A percentile compares a stretch with the other conserved stretches of the same genome.
These are phyloP conservation scores for Spathaspora girioi DNA, from an alignment of 805 yeast species.

Conservation along the genomic window DNA sequence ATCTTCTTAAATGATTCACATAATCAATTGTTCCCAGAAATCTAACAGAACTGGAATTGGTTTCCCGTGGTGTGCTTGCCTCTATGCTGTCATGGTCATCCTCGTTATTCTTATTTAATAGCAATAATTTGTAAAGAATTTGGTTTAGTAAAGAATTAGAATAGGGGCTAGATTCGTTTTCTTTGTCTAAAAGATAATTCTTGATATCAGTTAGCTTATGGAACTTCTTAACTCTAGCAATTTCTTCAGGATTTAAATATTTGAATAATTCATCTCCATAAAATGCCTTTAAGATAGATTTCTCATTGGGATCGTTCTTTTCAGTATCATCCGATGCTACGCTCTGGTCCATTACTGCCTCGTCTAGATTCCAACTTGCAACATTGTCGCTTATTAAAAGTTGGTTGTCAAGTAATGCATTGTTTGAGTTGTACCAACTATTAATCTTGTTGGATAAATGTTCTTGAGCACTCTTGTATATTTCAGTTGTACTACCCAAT, in stretches of 20 bases:
- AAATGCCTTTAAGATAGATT: conserved; percentile 14
- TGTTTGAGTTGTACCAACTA: conserved; percentile 16
- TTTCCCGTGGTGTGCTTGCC: not conserved
- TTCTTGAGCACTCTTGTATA: conserved; percentile 3
- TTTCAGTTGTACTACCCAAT: conserved; percentile 1
- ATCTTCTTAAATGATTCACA: conserved; percentile 11
- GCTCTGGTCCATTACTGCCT: conserved; percentile 7
- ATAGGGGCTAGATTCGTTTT: not conserved
- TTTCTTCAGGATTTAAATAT: conserved; percentile 19
- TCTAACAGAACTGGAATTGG: not conserved
- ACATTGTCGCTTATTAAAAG: conserved; percentile 27
- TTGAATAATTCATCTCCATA: conserved; percentile 30
- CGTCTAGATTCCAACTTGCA: conserved; percentile 37
- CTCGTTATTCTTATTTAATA: not conserved
- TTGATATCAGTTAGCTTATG: conserved; percentile 14
- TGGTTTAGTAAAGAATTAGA: conserved; percentile 5
- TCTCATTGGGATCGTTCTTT: conserved; percentile 6
- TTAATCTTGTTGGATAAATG: conserved; percentile 14
- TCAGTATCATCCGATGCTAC: not conserved
- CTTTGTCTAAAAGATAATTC: conserved; percentile 5
- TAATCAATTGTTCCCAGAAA: conserved; percentile 8
- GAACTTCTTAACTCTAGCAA: conserved; percentile 21
- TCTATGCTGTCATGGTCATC: not conserved
- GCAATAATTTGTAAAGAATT: conserved; percentile 5
- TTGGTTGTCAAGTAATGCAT: conserved; percentile 10